Base-by-base conservation (phyloP, 1,284 basidiomycete genomes). In the Ganoderma multipileum region DNA sequence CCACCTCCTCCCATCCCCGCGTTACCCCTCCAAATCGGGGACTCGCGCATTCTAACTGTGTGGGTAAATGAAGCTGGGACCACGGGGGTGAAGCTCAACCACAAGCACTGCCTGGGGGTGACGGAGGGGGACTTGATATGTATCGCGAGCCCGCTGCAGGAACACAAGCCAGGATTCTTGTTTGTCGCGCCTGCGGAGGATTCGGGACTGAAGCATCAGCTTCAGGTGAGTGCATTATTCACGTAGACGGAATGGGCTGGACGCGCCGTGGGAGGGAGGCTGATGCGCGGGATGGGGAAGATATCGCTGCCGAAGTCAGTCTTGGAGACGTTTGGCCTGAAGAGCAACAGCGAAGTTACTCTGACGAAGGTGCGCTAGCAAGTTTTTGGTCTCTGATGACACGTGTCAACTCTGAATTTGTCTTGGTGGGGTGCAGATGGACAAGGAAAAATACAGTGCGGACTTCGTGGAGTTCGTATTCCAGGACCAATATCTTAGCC, bases 381-480 rank as follows among this genome's bases (percentile, higher is more conserved):
- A 12, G 11, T 12, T 11, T 14, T 62, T 9, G 63, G 67, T 68
- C 44, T 63, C 16, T 54, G 58, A 30, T 20, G 5, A n/a, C n/a
- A 33, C n/a, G 11, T 20, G 57, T 12, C 11, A 20, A 23, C 11
- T 6, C 23, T 26, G 36, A 39, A 60, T 16, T 14, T 60, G 8
- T 39, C 16, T 9, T 60, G 59, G 11, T 65, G 36, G 68, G 60
- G 12, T 65, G 36, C 69, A 95, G 93, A 89, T 95, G 36, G 87
- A 93, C 72, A 88, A 87, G 70, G 81, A 84, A 6, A 81, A 83
- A 44, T 89, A 88, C 72, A 86, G 85, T 50, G 94, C 94, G 1
- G 93, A 96, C 72, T 94, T 92, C 77, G 86, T 97, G 63, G 96
- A 98, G 76, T 87, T 98, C 65, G 89, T 90, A 60, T 98, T 98